phyloP scores from a whole-genome alignment of 2,329 filamentous ascomycete species.

The Diaporthe batatas region DNA sequence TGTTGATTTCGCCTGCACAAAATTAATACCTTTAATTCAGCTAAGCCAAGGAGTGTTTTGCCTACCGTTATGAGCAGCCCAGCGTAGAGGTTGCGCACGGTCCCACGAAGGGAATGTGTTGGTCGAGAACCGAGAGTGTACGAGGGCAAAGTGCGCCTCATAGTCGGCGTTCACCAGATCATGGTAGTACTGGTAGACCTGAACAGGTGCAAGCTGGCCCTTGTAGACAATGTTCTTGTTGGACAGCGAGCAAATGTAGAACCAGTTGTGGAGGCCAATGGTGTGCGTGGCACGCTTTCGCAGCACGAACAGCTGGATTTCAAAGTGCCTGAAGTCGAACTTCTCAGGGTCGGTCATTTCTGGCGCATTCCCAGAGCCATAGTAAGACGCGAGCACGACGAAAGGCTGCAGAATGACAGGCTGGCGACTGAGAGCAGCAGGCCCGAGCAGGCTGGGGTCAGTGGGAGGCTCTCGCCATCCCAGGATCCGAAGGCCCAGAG shows the following conservation, averaged over 20 bases:
- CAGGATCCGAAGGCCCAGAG: constrained; percentile 87
- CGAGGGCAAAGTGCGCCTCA: constrained; percentile 95
- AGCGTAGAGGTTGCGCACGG: constrained; percentile 93
- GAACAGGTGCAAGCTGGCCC: constrained; percentile 91
- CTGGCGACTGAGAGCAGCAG: constrained; percentile 92
- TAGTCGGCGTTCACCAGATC: constrained; percentile 97
- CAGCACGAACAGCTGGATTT: constrained; percentile 92
- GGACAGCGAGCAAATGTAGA: constrained; percentile 95
- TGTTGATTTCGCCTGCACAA: constrained; percentile 86
- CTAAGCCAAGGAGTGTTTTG: constrained; percentile 43
- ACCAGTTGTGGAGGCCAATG: constrained; percentile 97
- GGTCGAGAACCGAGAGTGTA: constrained; percentile 97
- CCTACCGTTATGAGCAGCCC: constrained; percentile 94
- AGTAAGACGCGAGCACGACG: constrained; percentile 87
- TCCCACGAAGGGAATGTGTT: constrained; percentile 99
- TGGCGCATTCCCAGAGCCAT: constrained; percentile 84
- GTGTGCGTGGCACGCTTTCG: constrained; percentile 95
- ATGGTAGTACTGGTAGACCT: constrained; percentile 98
- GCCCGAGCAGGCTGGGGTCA: constrained; percentile 92
- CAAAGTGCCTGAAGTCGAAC: constrained; percentile 89
- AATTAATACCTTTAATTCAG: constrained; percentile 41
- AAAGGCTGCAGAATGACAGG: constrained; percentile 96
- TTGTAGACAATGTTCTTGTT: constrained; percentile 99
- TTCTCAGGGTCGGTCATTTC: constrained; percentile 81
- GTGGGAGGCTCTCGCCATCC: constrained; percentile 97